Percentiles rank a stretch among this genome's conserved stretches.
These are phyloP conservation scores for Actinidia arguta DNA, from an alignment of 179 eudicot species.

Conservation along the genomic window DNA sequence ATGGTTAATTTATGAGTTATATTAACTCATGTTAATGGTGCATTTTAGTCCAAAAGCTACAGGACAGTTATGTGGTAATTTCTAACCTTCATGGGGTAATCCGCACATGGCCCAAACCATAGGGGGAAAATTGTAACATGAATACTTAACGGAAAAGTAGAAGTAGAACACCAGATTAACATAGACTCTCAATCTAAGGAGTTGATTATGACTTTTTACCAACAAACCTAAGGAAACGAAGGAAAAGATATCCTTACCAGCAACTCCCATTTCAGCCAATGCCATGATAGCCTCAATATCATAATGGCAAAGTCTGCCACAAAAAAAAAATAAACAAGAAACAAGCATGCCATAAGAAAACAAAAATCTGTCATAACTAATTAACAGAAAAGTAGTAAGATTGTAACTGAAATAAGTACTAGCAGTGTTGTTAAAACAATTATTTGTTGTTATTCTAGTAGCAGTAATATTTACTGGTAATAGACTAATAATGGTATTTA, in stretches of 20 bases:
- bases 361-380: background rate
- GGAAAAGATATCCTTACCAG: conserved; percentile 80
- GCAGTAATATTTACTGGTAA: background rate
- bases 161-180: background rate
- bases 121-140: background rate
- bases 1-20: too few species aligned
- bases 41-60: too few species aligned
- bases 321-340: conserved; percentile 19
- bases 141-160: background rate
- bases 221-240: conserved; percentile 90
- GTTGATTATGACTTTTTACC: conserved; percentile 19
- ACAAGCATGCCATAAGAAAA: conserved; percentile 4
- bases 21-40: too few species aligned
- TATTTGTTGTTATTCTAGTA: background rate
- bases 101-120: background rate
- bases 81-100: too few species aligned
- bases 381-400: background rate
- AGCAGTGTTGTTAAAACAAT: background rate
- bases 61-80: too few species aligned
- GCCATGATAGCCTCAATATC: conserved; percentile 87
- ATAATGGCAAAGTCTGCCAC: conserved; percentile 86
- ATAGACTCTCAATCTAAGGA: too few species aligned
- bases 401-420: background rate
- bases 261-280: conserved; percentile 88
- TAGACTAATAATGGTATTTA: background rate